Base-by-base conservation (phyloP, 129 eudicot genomes). In the Deinandra increscens region DNA sequence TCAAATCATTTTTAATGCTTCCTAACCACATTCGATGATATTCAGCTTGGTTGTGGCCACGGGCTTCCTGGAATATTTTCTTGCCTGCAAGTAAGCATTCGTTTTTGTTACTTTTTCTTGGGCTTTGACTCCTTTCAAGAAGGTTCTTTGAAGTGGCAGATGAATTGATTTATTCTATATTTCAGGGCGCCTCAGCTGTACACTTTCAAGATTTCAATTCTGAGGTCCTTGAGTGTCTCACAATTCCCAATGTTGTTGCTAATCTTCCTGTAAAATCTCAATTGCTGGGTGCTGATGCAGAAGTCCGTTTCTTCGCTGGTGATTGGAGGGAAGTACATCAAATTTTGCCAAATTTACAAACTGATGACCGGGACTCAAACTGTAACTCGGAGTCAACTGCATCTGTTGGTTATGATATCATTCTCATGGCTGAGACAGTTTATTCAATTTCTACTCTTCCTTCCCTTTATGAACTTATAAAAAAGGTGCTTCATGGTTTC, bases 1-100 rank as follows among this genome's bases (percentile, higher is more conserved):
- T 22, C 58, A 67, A 53, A 1, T 70, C 42, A 14, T n/a, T 48
- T 44, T 29, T 60, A 15, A 42, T 72, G 42, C 71, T 69, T 20
- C 11, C 60, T 60, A 73, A 46, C 74, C 64, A 9, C 19, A 46
- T 82, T 37, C 18, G 8, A 60, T 65, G 8, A 3, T 42, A 72
- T 82, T 31, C 88, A 91, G 97, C 95, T 93, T 76, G 99, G 99
- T 61, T 93, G 99, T 74, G 96, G 99, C 38, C 96, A 93, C 61
- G n/a, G n/a, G n/a, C n/a, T n/a, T n/a, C n/a, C n/a, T n/a, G n/a
- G n/a, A n/a, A n/a, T n/a, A n/a, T n/a, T n/a, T n/a, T n/a, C n/a
- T n/a, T n/a, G n/a, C n/a, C n/a, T n/a, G n/a, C n/a, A n/a, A n/a
- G n/a, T n/a, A n/a, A n/a, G n/a, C n/a, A n/a, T n/a, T n/a, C n/a